phyloP scores from a whole-genome alignment of 176 grass and related monocot species.

The Juncus inflexus region DNA sequence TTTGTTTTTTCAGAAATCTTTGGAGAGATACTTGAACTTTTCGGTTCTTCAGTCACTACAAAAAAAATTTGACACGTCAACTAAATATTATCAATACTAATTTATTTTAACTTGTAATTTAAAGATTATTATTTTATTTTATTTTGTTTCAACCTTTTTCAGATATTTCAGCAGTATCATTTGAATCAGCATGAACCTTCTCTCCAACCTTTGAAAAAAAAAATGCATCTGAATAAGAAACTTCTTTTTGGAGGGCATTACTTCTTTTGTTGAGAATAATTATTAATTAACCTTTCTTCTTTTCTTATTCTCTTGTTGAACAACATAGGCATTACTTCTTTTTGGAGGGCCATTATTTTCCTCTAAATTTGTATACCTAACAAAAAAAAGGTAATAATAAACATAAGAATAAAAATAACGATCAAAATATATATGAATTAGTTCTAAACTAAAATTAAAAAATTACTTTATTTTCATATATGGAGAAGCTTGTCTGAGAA shows the following conservation, averaged over 20 bases:
- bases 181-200: not conserved
- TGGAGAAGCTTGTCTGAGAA: constrained; percentile 93
- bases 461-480: constrained; percentile 98
- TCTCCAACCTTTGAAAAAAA: constrained; percentile 13
- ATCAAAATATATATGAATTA: not conserved
- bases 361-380: constrained; percentile 21
- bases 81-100: too few species aligned
- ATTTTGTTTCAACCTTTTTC: constrained; percentile 13
- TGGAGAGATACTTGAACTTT: constrained; percentile 7
- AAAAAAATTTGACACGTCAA: too few species aligned
- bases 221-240: not conserved
- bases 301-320: constrained; percentile 17
- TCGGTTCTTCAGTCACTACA: constrained; percentile 15
- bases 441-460: not conserved
- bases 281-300: constrained; percentile 24
- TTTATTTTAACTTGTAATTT: too few species aligned
- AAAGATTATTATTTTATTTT: too few species aligned
- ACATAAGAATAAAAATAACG: constrained; percentile 5
- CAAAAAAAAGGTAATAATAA: not conserved
- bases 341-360: constrained; percentile 23
- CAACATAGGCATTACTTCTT: constrained; percentile 6
- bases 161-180: constrained; percentile 11
- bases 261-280: too few species aligned
- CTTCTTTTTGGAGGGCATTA: too few species aligned
- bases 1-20: not conserved